Evolutionary conservation across 2,329 filamentous ascomycete genomes (phyloP), one percentile per base, ranked within the genome.

Genomic region (Penicillium frequentans): DNA sequence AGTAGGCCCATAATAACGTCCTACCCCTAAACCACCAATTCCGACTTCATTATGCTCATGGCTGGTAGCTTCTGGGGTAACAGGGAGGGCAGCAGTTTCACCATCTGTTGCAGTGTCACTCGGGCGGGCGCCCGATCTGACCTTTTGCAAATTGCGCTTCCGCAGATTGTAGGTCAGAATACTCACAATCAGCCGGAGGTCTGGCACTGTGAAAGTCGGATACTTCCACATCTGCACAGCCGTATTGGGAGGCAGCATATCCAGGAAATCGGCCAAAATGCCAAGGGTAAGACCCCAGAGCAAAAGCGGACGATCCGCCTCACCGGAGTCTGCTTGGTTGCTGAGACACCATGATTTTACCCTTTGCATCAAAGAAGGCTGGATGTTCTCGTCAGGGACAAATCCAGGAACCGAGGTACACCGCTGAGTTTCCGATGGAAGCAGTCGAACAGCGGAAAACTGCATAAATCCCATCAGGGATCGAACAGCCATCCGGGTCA

Each of bases 251-350:
- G 86, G 86, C 4, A 89, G 73, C 66, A 88, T 81, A 61, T 89
- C 86, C 24, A 90, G 77, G 61, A 90, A 86, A 70, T 90, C 87
- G 16, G 84, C 84, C 39, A 89, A 72, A 31, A 90, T 83, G 5
- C 86, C 87, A 1, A 90, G 76, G 0, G 87, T 89, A 33, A 90
- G 70, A 0, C 87, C 87, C 87, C 87, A 90, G 1, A 90, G 81
- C 11, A 89, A 72, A 1, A 90, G 74, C 2, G 85, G 84, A 26
- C 70, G 70, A 60, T 70, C 63, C 63, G 71, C 70, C 61, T 75
- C 65, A 61, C 51, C 54, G 1, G 68, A 64, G 13, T 62, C 59
- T 53, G 60, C 73, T 66, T 67, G 73, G 49, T 64, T 65, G 47
- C 63, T 65, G 19, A 68, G 56, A 33, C 60, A 64, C 70, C 70